These are phyloP conservation scores for Sclerotinia trifoliorum DNA, from an alignment of 2,329 filamentous ascomycete species.

Conservation along the genomic window DNA sequence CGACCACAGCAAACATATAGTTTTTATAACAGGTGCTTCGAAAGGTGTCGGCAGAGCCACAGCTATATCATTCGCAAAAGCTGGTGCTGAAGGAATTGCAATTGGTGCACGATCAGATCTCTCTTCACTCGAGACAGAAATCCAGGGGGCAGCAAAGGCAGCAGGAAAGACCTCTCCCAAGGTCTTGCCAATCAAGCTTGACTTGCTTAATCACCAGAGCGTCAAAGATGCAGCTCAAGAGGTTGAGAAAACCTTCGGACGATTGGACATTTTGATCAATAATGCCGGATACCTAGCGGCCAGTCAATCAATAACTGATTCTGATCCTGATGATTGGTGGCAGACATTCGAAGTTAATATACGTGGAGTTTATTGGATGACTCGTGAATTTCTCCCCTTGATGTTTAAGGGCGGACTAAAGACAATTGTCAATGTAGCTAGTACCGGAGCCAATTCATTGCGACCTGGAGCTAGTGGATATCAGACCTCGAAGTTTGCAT, in stretches of 20 bases:
- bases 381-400: conserved; percentile 28
- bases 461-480: conserved; percentile 46
- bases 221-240: conserved; percentile 25
- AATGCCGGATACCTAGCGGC: conserved; percentile 31
- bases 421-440: conserved; percentile 50
- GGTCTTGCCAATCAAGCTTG: conserved; percentile 28
- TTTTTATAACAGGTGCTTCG: conserved; percentile 33
- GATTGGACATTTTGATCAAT: conserved; percentile 35
- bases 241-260: conserved; percentile 28
- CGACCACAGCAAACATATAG: conserved; percentile 27
- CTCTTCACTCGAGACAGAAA: conserved; percentile 24
- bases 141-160: conserved; percentile 27
- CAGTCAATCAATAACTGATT: conserved; percentile 23
- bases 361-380: conserved; percentile 29
- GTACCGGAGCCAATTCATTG: conserved; percentile 45
- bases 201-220: conserved; percentile 26
- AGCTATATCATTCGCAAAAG: conserved; percentile 32
- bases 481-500: conserved; percentile 49
- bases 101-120: conserved; percentile 30
- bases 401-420: conserved; percentile 39
- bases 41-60: conserved; percentile 32
- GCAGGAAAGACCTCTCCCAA: conserved; percentile 29
- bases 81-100: conserved; percentile 30
- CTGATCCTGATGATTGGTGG: conserved; percentile 29
- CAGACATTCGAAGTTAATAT: conserved; percentile 32